Conservation (phyloP, 2,329 filamentous ascomycete genomes). For the Cercospora beticola region DNA sequence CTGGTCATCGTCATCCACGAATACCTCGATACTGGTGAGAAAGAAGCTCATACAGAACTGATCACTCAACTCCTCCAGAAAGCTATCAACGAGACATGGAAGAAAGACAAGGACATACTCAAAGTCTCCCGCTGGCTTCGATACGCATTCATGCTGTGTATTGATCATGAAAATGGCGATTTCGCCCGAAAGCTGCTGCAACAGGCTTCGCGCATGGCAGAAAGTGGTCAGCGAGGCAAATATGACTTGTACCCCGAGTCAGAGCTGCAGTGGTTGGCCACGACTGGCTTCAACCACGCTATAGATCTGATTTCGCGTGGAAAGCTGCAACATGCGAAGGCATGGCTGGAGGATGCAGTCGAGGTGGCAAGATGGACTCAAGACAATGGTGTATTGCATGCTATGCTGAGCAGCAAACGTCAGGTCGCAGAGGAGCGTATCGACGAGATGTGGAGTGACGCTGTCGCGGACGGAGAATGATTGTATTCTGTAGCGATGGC, state of each 20-base stretch:
- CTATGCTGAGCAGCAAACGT: constrained; percentile 40
- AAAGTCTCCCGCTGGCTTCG: constrained; percentile 75
- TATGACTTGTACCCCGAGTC: constrained; percentile 57
- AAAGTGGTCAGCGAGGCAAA: constrained; percentile 28
- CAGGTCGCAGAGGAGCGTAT: constrained; percentile 25
- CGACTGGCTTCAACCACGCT: constrained; percentile 67
- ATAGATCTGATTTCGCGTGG: constrained; percentile 63
- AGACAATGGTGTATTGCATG: constrained; percentile 49
- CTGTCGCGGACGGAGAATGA: neutral
- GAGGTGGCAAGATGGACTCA: constrained; percentile 59
- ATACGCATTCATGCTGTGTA: constrained; percentile 69
- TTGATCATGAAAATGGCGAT: constrained; percentile 49
- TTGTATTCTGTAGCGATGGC: neutral
- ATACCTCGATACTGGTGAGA: constrained; percentile 22
- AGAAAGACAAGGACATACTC: constrained; percentile 50
- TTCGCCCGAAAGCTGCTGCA: constrained; percentile 53
- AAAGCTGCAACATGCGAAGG: constrained; percentile 55
- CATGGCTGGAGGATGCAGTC: constrained; percentile 65
- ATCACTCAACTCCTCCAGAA: constrained; percentile 53
- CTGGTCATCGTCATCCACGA: constrained; percentile 48
- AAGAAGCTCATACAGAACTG: constrained; percentile 6
- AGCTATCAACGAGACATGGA: constrained; percentile 68
- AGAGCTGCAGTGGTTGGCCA: constrained; percentile 76
- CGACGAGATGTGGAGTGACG: neutral
- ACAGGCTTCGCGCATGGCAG: constrained; percentile 59